phyloP scores from a whole-genome alignment of 140 eudicot genomes.

The Ambrosia hybrid region DNA sequence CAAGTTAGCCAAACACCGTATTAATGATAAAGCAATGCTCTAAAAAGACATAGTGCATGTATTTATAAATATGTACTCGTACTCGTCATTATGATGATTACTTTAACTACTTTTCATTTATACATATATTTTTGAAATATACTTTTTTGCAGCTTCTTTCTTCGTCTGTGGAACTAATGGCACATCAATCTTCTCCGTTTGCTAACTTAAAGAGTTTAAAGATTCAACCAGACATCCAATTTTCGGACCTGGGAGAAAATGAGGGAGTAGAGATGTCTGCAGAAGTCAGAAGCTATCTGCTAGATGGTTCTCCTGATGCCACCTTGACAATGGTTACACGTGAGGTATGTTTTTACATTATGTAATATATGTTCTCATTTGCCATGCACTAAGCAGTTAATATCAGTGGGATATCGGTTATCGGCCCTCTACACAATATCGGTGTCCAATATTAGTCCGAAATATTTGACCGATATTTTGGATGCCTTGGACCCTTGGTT shows the following conservation, averaged over 20 bases:
- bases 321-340: slow-evolving; percentile 3
- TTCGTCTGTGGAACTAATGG: slow-evolving; percentile 9
- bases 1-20: not conserved
- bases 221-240: not conserved
- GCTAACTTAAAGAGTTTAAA: slow-evolving; percentile 15
- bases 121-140: not conserved
- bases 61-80: not conserved
- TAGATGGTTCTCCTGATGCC: slow-evolving; percentile 15
- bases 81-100: not conserved
- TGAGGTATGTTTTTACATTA: not conserved
- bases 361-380: too few species aligned
- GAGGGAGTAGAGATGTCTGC: not conserved
- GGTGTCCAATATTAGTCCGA: too few species aligned
- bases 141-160: slow-evolving; percentile 6
- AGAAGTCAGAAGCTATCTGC: not conserved
- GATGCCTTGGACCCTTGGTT: too few species aligned
- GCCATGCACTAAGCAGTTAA: too few species aligned
- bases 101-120: not conserved
- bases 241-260: not conserved
- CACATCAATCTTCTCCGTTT: slow-evolving; percentile 2
- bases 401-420: too few species aligned
- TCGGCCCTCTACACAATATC: too few species aligned
- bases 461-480: too few species aligned
- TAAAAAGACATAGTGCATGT: not conserved
- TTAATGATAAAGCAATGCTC: not conserved